phyloP scores from a whole-genome alignment of 2,329 filamentous ascomycete species.

The Monascus ruber region DNA sequence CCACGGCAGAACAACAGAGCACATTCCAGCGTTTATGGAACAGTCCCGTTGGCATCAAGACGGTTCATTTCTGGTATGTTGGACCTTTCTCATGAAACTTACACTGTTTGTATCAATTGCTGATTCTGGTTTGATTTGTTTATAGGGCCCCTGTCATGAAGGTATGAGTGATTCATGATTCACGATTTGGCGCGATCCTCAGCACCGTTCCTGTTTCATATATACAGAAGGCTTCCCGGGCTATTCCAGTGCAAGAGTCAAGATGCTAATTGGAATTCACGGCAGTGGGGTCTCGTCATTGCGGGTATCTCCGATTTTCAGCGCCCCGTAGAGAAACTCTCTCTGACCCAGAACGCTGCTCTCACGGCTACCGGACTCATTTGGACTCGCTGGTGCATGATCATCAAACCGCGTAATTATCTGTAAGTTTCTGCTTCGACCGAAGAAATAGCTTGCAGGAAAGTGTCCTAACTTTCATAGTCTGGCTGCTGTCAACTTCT shows the following conservation, averaged over 20 bases:
- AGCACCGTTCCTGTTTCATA: too few species aligned
- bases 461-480: constrained; percentile 30
- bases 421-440: constrained; percentile 46
- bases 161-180: constrained; percentile 30
- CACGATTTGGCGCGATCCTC: background rate
- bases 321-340: constrained; percentile 85
- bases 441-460: background rate
- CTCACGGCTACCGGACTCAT: constrained; percentile 85
- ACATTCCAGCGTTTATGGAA: constrained; percentile 70
- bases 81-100: too few species aligned
- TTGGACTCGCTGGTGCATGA: constrained; percentile 98
- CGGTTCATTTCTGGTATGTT: constrained; percentile 88
- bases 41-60: constrained; percentile 73
- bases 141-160: constrained; percentile 87
- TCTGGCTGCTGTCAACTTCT: constrained; percentile 94
- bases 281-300: constrained; percentile 79
- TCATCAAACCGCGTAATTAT: constrained; percentile 88
- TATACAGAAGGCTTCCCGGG: too few species aligned
- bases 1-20: constrained; percentile 34
- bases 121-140: constrained; percentile 1
- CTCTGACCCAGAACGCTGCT: constrained; percentile 81
- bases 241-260: too few species aligned
- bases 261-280: background rate
- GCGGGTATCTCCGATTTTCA: constrained; percentile 85
- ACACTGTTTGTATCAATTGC: background rate